Percentiles rank a stretch among this genome's conserved stretches.
Conservation (phyloP, 2,329 filamentous ascomycete species). For the Rhinocladiella similis region DNA sequence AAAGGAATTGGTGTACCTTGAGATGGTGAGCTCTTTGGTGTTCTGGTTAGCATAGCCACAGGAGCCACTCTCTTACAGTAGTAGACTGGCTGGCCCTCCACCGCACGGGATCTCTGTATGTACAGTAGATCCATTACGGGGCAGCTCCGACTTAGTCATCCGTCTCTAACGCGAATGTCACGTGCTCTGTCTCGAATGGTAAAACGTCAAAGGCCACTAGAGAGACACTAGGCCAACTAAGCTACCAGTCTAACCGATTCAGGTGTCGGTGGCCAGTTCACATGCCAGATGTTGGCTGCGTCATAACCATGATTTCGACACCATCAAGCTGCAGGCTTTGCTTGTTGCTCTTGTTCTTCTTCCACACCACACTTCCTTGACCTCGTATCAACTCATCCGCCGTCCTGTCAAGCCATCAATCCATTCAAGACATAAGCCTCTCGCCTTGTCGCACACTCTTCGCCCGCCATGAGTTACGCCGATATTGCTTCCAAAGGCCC, state of each 20-base stretch:
- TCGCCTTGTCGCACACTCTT: not conserved
- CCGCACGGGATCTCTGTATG: too few species aligned
- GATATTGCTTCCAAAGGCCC: conserved; percentile 48
- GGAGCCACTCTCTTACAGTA: too few species aligned
- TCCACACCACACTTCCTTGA: not conserved
- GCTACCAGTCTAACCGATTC: too few species aligned
- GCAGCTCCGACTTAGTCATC: too few species aligned
- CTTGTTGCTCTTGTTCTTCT: not conserved
- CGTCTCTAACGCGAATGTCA: too few species aligned
- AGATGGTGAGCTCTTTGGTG: not conserved
- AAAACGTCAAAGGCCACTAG: not conserved
- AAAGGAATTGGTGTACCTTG: not conserved
- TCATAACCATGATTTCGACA: not conserved
- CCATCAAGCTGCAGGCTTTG: not conserved
- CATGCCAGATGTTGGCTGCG: not conserved
- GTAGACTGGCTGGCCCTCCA: too few species aligned
- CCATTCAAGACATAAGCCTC: not conserved
- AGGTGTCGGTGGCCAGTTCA: not conserved
- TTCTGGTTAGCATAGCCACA: too few species aligned
- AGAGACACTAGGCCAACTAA: too few species aligned
- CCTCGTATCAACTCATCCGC: not conserved
- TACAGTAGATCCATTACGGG: too few species aligned
- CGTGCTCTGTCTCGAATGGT: too few species aligned
- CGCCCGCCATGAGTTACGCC: conserved; percentile 48
- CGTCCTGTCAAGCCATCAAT: not conserved